Evolutionary conservation across 345 rosid species (phyloP), one percentile per base, ranked within the genome.

Genomic region (Salix exigua): DNA sequence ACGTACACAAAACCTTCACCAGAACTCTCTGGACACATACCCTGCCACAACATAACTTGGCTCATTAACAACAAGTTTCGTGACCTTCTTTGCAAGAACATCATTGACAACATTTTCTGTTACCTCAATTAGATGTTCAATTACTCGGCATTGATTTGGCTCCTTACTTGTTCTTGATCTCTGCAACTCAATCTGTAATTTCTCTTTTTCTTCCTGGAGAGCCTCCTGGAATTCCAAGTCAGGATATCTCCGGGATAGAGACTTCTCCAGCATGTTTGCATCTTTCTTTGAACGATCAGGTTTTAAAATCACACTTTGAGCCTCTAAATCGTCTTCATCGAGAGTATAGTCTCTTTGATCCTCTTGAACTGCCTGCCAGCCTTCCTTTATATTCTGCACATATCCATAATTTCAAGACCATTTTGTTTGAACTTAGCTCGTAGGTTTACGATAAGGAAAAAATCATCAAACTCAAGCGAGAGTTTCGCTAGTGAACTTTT

Each of bases 301-400:
- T 38, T 75, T 80, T 19, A 82, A 28, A 18, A 86, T 76, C 25
- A 80, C 67, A 25, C 46, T 70, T 19, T 80, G 87, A 42, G 81
- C 77, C 77, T 78, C 78, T 72, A 66, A 68, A 50, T 86, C 86
- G 38, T 86, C 85, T 44, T 82, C 87, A n/a, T 84, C 87, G 0
- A 83, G 78, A 6, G 77, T 73, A 75, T 83, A 86, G 5, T 82
- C 87, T 23, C 80, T 78, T 3, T 80, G 82, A 75, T 86, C 88
- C 11, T 71, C 75, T 48, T 86, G 82, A 11, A 83, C 80, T 74
- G 72, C 82, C 37, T 82, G 62, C 75, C 83, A 61, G 5, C 85
- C 72, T 70, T 80, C 87, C 79, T 82, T 75, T 71, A 81, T 28
- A 31, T 79, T 66, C 80, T 71, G 63, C 37, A 63, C 26, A 61